Conservation (phyloP, 176 grass and related monocot species). For the Chloris gayana region DNA sequence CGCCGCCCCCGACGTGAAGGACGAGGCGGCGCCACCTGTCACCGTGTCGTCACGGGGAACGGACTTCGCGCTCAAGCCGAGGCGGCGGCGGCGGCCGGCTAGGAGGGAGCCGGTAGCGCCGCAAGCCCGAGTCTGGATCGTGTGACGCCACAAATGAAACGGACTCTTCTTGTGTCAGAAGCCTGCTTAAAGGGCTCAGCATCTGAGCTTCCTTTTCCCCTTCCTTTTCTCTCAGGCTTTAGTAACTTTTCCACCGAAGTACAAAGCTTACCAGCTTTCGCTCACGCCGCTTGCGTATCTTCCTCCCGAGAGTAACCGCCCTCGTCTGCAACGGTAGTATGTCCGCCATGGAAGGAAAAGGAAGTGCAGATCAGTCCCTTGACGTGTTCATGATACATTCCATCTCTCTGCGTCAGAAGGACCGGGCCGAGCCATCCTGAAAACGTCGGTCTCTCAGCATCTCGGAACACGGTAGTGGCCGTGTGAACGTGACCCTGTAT, state of each 20-base stretch:
- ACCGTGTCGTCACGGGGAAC: too few species aligned
- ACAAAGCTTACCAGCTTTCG: slow-evolving; percentile 34
- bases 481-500: not conserved
- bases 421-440: not conserved
- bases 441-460: not conserved
- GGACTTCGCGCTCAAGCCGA: too few species aligned
- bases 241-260: slow-evolving; percentile 35
- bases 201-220: slow-evolving; percentile 11
- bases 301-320: not conserved
- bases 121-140: too few species aligned
- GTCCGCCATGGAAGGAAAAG: not conserved
- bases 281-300: not conserved
- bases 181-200: slow-evolving; percentile 42
- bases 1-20: too few species aligned
- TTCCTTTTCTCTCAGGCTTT: slow-evolving; percentile 21
- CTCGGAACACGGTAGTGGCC: not conserved
- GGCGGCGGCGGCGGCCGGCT: too few species aligned
- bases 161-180: slow-evolving; percentile 59
- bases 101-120: too few species aligned
- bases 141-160: not conserved
- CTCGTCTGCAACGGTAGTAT: not conserved
- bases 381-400: not conserved
- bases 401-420: not conserved
- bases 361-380: not conserved
- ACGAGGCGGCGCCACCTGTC: too few species aligned